Percentiles rank a stretch among this genome's conserved stretches.
Conservation (phyloP, 352 stramenopile genomes). For the Lagenidium sp. region DNA sequence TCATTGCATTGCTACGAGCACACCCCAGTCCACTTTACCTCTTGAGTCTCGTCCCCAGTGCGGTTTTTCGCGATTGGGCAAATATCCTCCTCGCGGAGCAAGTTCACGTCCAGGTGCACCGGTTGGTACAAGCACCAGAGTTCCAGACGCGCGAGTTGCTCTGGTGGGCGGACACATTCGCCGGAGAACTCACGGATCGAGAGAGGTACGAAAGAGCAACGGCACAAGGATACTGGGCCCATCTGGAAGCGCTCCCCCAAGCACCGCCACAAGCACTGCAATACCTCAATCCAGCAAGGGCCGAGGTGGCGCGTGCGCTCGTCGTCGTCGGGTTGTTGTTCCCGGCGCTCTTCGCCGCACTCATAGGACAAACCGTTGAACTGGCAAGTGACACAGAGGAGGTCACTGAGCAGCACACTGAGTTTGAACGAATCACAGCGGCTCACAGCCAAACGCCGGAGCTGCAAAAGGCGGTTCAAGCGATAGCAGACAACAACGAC, state of each 20-base stretch:
- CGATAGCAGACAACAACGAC: neutral
- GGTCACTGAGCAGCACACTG: neutral
- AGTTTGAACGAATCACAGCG: neutral
- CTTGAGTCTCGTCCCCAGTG: neutral
- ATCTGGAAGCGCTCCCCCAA: neutral
- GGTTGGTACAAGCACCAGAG: neutral
- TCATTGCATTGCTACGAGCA: neutral
- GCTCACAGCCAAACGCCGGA: neutral
- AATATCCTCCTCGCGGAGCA: neutral
- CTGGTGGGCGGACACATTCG: neutral
- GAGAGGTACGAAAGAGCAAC: neutral
- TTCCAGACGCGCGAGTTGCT: neutral
- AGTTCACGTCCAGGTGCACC: neutral
- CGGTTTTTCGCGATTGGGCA: neutral
- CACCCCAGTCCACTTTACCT: neutral
- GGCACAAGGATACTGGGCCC: neutral
- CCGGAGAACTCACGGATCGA: neutral
- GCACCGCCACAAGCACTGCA: neutral
- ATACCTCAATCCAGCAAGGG: neutral
- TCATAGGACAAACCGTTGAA: too few species aligned
- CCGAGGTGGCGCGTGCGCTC: neutral
- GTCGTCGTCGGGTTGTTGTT: neutral
- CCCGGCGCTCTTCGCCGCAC: neutral
- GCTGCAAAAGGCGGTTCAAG: neutral
- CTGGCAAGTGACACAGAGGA: neutral